Base-by-base conservation (phyloP, 2,329 filamentous ascomycete species). In the Arthrobotrys conoides region DNA sequence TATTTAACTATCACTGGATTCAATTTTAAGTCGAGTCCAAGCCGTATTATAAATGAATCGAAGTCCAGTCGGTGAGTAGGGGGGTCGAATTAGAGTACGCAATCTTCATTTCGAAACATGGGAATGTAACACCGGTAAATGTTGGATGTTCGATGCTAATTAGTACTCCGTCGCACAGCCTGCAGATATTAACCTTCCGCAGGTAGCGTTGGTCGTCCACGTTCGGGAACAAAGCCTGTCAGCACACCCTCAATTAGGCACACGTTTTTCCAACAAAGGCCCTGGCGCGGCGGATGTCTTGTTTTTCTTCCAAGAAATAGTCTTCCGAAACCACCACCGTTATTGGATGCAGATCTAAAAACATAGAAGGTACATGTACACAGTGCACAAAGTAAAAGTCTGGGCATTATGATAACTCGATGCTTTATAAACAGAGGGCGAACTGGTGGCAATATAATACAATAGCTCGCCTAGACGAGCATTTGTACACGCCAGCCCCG, bases 21-120 rank as follows among this genome's bases (percentile, higher is more conserved):
- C 20, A 51, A 51, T n/a, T 14, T 20, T 14, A 24, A 51, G 22
- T 14, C 12, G 38, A n/a, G 10, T n/a, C 10, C 48, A 51, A 51
- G 48, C 48, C 9, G 18, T 51, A 51, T 51, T 27, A 51, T 51
- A 51, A n/a, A 51, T 14, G 22, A 51, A 51, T 14, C 5, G 48
- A 51, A n/a, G 20, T 14, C 22, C 22, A n/a, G 44, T 6, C 44
- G n/a, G 20, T 6, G 6, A 9, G 44, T 16, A 24, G 48, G 4
- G 18, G 5, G 16, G 18, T 51, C 20, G 20, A 51, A 24, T 5
- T 22, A 24, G 20, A 14, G 20, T 51, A 20, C 48, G 48, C 20
- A 46, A 46, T 46, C 48, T 20, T 51, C 48, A 51, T 51, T 20
- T 51, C 48, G 22, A 51, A 51, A 24, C 20, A 51, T 51, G 48